Evolutionary conservation across 108 stramenopile genomes (phyloP).

Genomic region (Skeletonema menzelii): DNA sequence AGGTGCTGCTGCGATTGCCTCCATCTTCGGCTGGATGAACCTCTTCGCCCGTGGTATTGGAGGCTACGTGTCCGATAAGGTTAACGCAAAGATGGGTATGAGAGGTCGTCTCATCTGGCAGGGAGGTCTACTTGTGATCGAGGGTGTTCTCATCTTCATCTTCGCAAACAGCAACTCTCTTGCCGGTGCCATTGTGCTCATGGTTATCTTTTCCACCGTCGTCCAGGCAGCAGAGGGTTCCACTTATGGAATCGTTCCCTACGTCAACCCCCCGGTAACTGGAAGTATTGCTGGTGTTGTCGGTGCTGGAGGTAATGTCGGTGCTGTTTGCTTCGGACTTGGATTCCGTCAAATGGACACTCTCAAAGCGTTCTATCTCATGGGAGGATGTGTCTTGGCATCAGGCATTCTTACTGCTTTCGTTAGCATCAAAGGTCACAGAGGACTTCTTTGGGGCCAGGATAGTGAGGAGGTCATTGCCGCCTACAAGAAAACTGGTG

Average conservation of each 20-base stretch:
- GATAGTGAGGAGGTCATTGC: conserved; percentile 17
- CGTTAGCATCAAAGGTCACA: conserved; percentile 59
- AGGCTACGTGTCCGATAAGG: conserved; percentile 47
- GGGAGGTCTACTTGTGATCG: conserved; percentile 50
- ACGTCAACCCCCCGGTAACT: conserved; percentile 73
- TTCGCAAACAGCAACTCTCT: conserved; percentile 59
- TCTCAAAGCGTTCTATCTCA: conserved; percentile 46
- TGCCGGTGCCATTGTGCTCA: conserved; percentile 58
- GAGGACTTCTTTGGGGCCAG: conserved; percentile 44
- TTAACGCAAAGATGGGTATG: conserved; percentile 59
- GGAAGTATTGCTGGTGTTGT: conserved; percentile 83
- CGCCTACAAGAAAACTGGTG: not conserved
- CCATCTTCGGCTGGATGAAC: conserved; percentile 66
- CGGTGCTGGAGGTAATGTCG: conserved; percentile 76
- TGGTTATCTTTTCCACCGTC: conserved; percentile 76
- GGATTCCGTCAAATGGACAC: conserved; percentile 39
- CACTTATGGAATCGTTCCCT: conserved; percentile 84
- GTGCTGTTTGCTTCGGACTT: conserved; percentile 66
- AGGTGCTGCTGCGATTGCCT: conserved; percentile 54
- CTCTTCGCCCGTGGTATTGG: conserved; percentile 70
- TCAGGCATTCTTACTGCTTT: conserved; percentile 21
- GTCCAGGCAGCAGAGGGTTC: conserved; percentile 84
- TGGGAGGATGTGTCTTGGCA: conserved; percentile 38
- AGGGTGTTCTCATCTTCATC: conserved; percentile 67
- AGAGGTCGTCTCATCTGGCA: conserved; percentile 68